These are phyloP conservation scores for Coniella vitis DNA, from an alignment of 2,329 filamentous ascomycete genomes.

Conservation along the genomic window DNA sequence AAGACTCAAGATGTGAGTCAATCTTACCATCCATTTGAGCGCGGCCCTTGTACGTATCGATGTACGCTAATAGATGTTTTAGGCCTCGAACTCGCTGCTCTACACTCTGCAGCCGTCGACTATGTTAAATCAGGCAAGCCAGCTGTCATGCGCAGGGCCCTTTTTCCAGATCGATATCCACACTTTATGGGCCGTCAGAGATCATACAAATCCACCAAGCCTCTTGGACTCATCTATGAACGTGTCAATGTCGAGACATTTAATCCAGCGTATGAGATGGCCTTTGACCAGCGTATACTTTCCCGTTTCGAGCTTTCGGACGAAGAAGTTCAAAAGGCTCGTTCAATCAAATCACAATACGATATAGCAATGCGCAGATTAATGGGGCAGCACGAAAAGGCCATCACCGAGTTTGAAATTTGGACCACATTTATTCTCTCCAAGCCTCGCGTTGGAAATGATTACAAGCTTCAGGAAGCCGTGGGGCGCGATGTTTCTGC, in stretches of 20 bases:
- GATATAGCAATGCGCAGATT: constrained; percentile 70
- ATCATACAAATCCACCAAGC: constrained; percentile 60
- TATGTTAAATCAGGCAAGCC: constrained; percentile 85
- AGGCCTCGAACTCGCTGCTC: constrained; percentile 62
- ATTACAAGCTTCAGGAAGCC: constrained; percentile 84
- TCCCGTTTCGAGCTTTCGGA: constrained; percentile 50
- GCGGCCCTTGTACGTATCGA: no score
- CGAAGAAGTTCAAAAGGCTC: constrained; percentile 51
- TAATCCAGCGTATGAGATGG: constrained; percentile 59
- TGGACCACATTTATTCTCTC: constrained; percentile 80
- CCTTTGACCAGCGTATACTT: constrained; percentile 73
- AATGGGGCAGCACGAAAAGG: constrained; percentile 77
- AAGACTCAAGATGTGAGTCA: constrained; percentile 56
- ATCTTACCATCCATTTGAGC: not conserved
- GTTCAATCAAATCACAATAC: constrained; percentile 66
- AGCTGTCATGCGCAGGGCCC: constrained; percentile 56
- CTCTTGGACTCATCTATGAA: constrained; percentile 80
- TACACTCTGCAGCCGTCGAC: constrained; percentile 91
- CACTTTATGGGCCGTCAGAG: constrained; percentile 78
- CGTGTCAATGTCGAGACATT: constrained; percentile 51
- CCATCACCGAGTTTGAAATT: constrained; percentile 78
- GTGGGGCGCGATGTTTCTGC: constrained; percentile 61
- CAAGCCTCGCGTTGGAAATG: constrained; percentile 62
- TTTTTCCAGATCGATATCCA: constrained; percentile 62
- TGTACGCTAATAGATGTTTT: constrained; percentile 6